Base-by-base conservation (phyloP, 1,139 yeast genomes). In the Magnusiomyces fungicola region DNA sequence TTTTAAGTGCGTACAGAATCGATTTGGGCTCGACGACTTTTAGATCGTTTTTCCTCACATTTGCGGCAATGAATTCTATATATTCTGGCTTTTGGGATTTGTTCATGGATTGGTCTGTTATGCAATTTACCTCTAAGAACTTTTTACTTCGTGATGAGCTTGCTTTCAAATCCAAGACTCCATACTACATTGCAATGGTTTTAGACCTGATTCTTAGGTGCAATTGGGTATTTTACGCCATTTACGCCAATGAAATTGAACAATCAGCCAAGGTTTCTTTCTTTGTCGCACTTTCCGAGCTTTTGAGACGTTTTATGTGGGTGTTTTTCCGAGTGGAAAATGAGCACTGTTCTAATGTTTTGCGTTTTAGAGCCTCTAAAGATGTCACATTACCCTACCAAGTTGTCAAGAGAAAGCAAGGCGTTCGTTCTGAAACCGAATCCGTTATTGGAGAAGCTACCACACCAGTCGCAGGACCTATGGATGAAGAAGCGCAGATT, bases 201-300 rank as follows among this genome's bases (percentile, higher is more conserved):
- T 52, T 75, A 32, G 92, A 92, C 66, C 80, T 89, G 1, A 50
- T 84, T 4, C 65, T 92, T 55, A 75, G 98, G 56, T 88, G 88
- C 64, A 92, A 84, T 64, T 92, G 98, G 98, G 70, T 92, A 1
- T 84, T 89, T 56, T 92, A 92, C 66, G 76, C 75, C 2, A 65
- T 74, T 7, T 89, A 85, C 63, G 80, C 84, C 47, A 66, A 68
- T 50, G 86, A 88, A 56, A 79, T 88, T 51, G 92, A 86, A 65
- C 97, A 92, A 62, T 85, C 92, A 63, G 96, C 96, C 0, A 79
- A 80, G n/a, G 83, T 96, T 1, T 83, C 96, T 62, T 90, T 90
- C 61, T 73, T 79, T 50, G 79, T 92, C 45, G 96, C 95, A 0
- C 57, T 86, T 18, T 87, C 94, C 0, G 99, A 92, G 65, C 68